Evolutionary conservation across 116 monocot genomes (phyloP).

Genomic region (Trichopus zeylanicus): DNA sequence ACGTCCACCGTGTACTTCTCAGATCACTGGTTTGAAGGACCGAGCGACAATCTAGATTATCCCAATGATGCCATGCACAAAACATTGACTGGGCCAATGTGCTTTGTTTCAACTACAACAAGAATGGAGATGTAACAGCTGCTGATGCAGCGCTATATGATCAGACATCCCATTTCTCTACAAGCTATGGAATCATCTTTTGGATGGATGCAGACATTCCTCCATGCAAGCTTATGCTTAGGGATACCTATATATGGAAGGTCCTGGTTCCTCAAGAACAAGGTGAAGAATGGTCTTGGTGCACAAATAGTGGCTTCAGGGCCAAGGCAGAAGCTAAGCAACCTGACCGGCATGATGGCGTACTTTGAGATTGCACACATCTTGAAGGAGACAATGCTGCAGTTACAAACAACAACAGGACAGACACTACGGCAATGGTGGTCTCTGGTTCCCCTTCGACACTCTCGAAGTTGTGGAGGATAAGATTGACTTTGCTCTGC

Average conservation of each 20-base stretch:
- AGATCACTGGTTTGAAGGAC: constrained; percentile 7
- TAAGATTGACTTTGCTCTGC: constrained; percentile 49
- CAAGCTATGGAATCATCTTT: constrained; percentile 47
- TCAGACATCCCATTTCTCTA: constrained; percentile 23
- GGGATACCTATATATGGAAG: constrained; percentile 62
- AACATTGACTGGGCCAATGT: constrained; percentile 42
- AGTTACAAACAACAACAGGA: constrained; percentile 30
- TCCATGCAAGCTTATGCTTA: constrained; percentile 38
- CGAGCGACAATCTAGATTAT: constrained; percentile 17
- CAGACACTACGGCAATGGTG: constrained; percentile 40
- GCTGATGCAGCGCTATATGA: constrained; percentile 50
- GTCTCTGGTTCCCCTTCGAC: constrained; percentile 75
- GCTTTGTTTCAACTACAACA: constrained; percentile 38
- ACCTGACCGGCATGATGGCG: constrained; percentile 65
- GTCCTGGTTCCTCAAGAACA: constrained; percentile 50
- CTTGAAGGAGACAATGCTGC: constrained; percentile 20
- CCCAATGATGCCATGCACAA: constrained; percentile 21
- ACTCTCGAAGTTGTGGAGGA: constrained; percentile 31
- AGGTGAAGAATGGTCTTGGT: constrained; percentile 34
- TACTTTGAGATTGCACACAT: constrained; percentile 54
- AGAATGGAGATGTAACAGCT: constrained; percentile 26
- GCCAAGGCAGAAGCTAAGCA: constrained; percentile 49
- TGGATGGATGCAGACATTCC: constrained; percentile 57
- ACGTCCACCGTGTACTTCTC: constrained; percentile 63
- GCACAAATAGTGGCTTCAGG: constrained; percentile 41